A percentile compares a stretch with the other conserved stretches of the same genome.
phyloP scores from a whole-genome alignment of 768 basidiomycete species.

The Clathrus columnatus region DNA sequence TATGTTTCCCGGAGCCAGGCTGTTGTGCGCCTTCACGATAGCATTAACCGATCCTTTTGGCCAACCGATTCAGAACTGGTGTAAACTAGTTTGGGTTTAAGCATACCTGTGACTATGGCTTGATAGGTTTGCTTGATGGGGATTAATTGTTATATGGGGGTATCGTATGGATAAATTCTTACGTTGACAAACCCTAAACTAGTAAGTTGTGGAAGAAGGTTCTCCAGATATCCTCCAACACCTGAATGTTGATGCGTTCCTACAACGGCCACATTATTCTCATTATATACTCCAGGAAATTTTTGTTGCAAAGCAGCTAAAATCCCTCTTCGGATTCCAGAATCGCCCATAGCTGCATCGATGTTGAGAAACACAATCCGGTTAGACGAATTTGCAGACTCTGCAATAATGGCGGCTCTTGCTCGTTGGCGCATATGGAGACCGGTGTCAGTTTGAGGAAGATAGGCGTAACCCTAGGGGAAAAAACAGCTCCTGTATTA shows the following conservation, averaged over 20 bases:
- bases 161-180: no score
- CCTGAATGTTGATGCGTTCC: slow-evolving; percentile 68
- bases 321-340: slow-evolving; percentile 62
- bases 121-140: slow-evolving; percentile 57
- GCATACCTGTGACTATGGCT: slow-evolving; percentile 57
- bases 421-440: slow-evolving; percentile 74
- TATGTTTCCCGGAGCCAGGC: slow-evolving; percentile 49
- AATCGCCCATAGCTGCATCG: slow-evolving; percentile 81
- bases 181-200: slow-evolving; percentile 59
- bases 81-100: neutral
- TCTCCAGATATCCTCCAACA: slow-evolving; percentile 72
- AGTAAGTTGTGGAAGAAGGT: slow-evolving; percentile 69
- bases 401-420: slow-evolving; percentile 69
- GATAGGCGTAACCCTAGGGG: slow-evolving; percentile 61
- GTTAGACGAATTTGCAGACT: slow-evolving; percentile 43
- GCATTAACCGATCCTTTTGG: slow-evolving; percentile 42
- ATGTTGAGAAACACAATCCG: slow-evolving; percentile 70
- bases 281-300: slow-evolving; percentile 56
- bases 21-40: slow-evolving; percentile 57
- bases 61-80: no score
- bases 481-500: neutral
- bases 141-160: no score
- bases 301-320: slow-evolving; percentile 44
- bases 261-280: slow-evolving; percentile 67
- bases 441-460: slow-evolving; percentile 61